Evolutionary conservation across 2,329 filamentous ascomycete genomes (phyloP).

Genomic region (Cordyceps militaris): DNA sequence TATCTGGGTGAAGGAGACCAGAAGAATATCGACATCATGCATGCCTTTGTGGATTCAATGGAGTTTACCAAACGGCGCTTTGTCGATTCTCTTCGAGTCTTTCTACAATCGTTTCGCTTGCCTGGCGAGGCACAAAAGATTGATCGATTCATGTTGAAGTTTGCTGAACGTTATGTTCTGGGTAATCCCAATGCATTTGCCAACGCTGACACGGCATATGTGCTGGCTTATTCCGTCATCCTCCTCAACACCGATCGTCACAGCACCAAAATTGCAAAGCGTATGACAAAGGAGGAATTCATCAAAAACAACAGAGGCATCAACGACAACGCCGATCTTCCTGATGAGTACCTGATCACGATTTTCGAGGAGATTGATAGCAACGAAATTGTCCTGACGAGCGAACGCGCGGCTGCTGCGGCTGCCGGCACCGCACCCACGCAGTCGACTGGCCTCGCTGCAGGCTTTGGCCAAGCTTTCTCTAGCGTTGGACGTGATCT

Average conservation of each 20-base stretch:
- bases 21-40: constrained; percentile 95
- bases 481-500: constrained; percentile 88
- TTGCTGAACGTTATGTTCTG: constrained; percentile 89
- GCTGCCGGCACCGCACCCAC: constrained; percentile 58
- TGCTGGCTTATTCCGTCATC: constrained; percentile 93
- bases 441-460: constrained; percentile 64
- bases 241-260: constrained; percentile 95
- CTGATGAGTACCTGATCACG: constrained; percentile 78
- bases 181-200: constrained; percentile 97
- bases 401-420: constrained; percentile 82
- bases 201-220: constrained; percentile 95
- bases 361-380: constrained; percentile 89
- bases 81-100: constrained; percentile 83
- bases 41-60: constrained; percentile 94
- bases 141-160: constrained; percentile 98
- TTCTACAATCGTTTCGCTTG: constrained; percentile 88
- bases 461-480: constrained; percentile 79
- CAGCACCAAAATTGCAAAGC: constrained; percentile 71
- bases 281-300: constrained; percentile 96
- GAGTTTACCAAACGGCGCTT: constrained; percentile 88
- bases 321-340: constrained; percentile 90
- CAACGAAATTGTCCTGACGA: constrained; percentile 92
- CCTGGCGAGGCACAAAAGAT: constrained; percentile 98
- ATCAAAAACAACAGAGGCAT: constrained; percentile 99
- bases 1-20: constrained; percentile 90